These are phyloP conservation scores for Fraxinus pennsylvanica DNA, from an alignment of 257 asterid genomes.

Conservation along the genomic window DNA sequence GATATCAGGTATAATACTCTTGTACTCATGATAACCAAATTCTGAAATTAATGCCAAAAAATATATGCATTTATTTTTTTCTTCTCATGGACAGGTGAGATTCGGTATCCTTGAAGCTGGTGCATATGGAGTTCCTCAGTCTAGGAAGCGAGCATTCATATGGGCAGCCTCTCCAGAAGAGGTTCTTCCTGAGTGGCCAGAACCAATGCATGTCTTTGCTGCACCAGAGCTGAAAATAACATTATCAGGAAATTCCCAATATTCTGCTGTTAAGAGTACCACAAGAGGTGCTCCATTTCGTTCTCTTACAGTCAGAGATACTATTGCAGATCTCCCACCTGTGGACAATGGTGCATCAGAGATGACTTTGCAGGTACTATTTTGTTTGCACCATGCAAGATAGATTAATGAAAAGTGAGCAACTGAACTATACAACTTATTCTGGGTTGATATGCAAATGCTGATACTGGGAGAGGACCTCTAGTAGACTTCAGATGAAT, in stretches of 20 bases:
- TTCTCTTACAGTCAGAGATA: constrained; percentile 90
- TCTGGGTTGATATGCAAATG: background rate
- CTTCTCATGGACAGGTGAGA: constrained; percentile 54
- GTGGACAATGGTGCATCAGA: constrained; percentile 83
- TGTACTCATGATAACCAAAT: constrained; percentile 16
- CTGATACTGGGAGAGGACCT: background rate
- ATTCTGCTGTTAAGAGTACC: constrained; percentile 83
- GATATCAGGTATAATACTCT: constrained; percentile 69
- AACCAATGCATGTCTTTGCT: constrained; percentile 94
- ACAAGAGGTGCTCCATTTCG: constrained; percentile 93
- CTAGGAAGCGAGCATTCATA: constrained; percentile 93
- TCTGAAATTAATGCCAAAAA: constrained; percentile 2
- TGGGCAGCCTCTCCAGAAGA: constrained; percentile 98
- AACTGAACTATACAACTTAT: constrained; percentile 4
- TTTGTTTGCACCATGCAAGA: background rate
- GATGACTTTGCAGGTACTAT: constrained; percentile 56
- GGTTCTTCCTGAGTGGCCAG: constrained; percentile 96
- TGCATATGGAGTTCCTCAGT: constrained; percentile 91
- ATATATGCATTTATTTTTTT: constrained; percentile 8
- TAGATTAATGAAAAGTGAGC: background rate
- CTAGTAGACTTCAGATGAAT: constrained; percentile 4
- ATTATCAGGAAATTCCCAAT: constrained; percentile 55
- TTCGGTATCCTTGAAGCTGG: constrained; percentile 98
- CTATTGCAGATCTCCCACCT: constrained; percentile 92
- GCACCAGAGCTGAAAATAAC: constrained; percentile 79